Percentiles rank a stretch among this genome's conserved stretches.
Conservation (phyloP, 768 basidiomycete species). For the Hydnomerulius pinastri region DNA sequence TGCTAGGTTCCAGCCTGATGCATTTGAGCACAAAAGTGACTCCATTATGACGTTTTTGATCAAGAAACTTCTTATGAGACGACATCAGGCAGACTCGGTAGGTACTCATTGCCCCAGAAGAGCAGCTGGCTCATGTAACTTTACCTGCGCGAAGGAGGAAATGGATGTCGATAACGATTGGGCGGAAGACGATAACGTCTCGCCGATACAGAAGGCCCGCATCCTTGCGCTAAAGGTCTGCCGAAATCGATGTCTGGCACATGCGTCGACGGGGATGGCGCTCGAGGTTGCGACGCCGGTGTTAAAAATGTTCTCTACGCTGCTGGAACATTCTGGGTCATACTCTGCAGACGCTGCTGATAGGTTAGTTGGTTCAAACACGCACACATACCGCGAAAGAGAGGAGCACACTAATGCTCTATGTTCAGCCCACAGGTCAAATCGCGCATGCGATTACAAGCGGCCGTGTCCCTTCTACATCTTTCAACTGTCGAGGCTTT, state of each 20-base stretch:
- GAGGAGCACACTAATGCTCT: slow-evolving; percentile 15
- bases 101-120: slow-evolving; percentile 17
- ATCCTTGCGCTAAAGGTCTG: slow-evolving; percentile 78
- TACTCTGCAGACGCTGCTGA: slow-evolving; percentile 55
- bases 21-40: slow-evolving; percentile 80
- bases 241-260: slow-evolving; percentile 76
- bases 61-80: slow-evolving; percentile 68
- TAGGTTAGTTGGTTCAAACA: slow-evolving; percentile 39
- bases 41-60: slow-evolving; percentile 70
- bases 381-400: neutral
- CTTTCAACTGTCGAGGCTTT: slow-evolving; percentile 63
- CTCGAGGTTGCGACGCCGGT: slow-evolving; percentile 73
- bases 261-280: slow-evolving; percentile 57
- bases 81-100: slow-evolving; percentile 48
- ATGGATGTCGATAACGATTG: slow-evolving; percentile 73
- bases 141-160: slow-evolving; percentile 42
- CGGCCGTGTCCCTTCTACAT: slow-evolving; percentile 79
- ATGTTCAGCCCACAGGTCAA: slow-evolving; percentile 55
- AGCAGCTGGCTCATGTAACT: slow-evolving; percentile 5
- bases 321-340: slow-evolving; percentile 72
- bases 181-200: slow-evolving; percentile 66
- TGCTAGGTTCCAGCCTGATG: slow-evolving; percentile 62
- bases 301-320: slow-evolving; percentile 68
- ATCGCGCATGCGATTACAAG: slow-evolving; percentile 81
- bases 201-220: slow-evolving; percentile 64